Evolutionary conservation across 108 stramenopile genomes (phyloP).

Genomic region (Poteriospumella lacustris): DNA sequence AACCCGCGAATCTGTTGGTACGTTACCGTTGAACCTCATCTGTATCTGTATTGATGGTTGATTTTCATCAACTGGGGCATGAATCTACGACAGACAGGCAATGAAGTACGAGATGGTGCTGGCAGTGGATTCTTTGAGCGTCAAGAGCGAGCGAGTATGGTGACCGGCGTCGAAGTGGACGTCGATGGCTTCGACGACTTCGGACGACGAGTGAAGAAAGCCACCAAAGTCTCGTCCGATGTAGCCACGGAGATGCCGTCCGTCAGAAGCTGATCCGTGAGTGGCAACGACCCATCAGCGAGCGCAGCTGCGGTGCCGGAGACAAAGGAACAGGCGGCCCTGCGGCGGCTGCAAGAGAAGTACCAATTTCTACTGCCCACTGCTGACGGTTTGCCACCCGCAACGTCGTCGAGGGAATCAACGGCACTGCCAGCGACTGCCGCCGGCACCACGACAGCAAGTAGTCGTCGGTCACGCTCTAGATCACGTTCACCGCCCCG

Average conservation of each 20-base stretch:
- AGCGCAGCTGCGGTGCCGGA: no score
- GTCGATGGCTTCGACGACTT: constrained; percentile 51
- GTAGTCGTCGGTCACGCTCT: no score
- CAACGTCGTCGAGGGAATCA: no score
- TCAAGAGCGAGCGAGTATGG: constrained; percentile 45
- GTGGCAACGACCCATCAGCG: no score
- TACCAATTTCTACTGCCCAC: background rate
- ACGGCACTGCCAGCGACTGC: no score
- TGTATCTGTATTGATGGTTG: background rate
- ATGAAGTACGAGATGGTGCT: constrained; percentile 37
- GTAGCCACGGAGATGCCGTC: background rate
- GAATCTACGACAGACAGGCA: background rate
- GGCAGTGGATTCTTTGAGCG: constrained; percentile 49
- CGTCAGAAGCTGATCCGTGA: no score
- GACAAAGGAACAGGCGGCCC: background rate
- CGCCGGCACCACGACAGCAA: no score
- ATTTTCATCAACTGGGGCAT: no score
- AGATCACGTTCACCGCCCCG: no score
- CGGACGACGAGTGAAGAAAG: constrained; percentile 46
- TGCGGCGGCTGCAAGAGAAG: background rate
- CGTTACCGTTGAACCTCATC: constrained; percentile 24
- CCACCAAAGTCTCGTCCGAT: no score
- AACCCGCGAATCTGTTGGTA: constrained; percentile 32
- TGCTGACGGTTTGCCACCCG: background rate
- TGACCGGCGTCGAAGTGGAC: constrained; percentile 44